Base-by-base conservation (phyloP, 371 early-diverging fungal genomes). In the Syncephalastrum sp. region DNA sequence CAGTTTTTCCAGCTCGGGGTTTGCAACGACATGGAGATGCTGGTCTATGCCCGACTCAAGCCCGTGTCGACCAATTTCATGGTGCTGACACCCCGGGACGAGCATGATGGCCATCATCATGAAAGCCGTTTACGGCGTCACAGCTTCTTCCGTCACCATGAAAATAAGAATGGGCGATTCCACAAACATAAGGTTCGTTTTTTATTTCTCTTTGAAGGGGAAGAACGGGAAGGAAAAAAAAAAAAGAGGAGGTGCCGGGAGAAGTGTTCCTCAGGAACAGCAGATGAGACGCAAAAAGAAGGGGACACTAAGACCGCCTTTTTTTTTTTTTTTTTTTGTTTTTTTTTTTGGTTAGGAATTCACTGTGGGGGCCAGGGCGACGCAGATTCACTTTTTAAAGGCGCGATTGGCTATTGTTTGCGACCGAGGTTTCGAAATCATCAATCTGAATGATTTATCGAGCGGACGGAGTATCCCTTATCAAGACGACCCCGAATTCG, bases 391-490 rank as follows among this genome's bases (percentile, higher is more conserved):
- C 61, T 86, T 84, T 53, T 61, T 90, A 53, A 75, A 77, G 29
- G 70, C 84, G 19, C 82, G 81, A 47, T 74, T 91, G 46, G 83
- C 82, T 49, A 84, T 91, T 12, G 90, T 89, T 2, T 89, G 89
- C 56, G 70, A 73, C 10, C 82, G 82, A 54, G 91, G 90, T 0
- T 91, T 91, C 60, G 91, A 91, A 64, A 76, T 91, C 41, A 85
- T 91, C 10, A 86, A 90, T 54, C 60, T 85, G 47, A 75, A 81
- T 7, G 75, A 85, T 3, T 68, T 87, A 50, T 73, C 78, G 23
- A 84, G 86, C 24, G 47, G 55, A 17, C 53, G 53, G 19, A 61
- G 54, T 13, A 53, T 65, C 19, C 66, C 66, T 13, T 88, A 93
- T 63, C 84, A 89, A 8, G 76, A 75, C 0, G 94, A 95, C 68